These are phyloP conservation scores for Eremothecium sinecaudum DNA, from an alignment of 1,139 yeast genomes.

Conservation along the genomic window DNA sequence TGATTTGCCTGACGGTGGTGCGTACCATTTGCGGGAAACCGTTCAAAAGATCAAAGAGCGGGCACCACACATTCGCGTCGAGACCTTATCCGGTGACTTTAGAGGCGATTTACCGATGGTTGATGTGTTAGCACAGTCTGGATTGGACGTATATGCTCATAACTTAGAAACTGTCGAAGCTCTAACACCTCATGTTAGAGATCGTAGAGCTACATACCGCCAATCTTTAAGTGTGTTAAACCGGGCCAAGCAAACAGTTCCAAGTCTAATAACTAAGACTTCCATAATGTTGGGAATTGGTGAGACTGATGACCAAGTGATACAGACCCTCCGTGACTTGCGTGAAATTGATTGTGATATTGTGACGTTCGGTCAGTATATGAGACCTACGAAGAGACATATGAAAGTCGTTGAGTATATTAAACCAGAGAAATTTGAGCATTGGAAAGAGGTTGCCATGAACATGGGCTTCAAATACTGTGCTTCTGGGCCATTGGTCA, in stretches of 20 bases:
- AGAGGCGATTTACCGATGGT: conserved; percentile 82
- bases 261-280: conserved; percentile 78
- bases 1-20: conserved; percentile 89
- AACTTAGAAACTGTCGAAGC: conserved; percentile 94
- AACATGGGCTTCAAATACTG: conserved; percentile 91
- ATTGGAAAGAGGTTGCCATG: conserved; percentile 78
- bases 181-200: conserved; percentile 90
- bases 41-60: conserved; percentile 74
- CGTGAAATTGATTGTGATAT: conserved; percentile 78
- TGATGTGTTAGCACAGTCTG: conserved; percentile 68
- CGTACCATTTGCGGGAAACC: conserved; percentile 82
- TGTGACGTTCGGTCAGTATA: conserved; percentile 96
- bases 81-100: conserved; percentile 91
- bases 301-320: conserved; percentile 82
- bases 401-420: conserved; percentile 96
- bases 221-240: conserved; percentile 73
- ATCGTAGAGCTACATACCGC: conserved; percentile 89
- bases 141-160: conserved; percentile 95
- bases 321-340: conserved; percentile 65
- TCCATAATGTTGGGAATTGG: conserved; percentile 96
- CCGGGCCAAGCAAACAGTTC: conserved; percentile 70
- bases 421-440: conserved; percentile 88
- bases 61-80: conserved; percentile 87
- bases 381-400: conserved; percentile 98
- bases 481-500: conserved; percentile 93